Evolutionary conservation across 768 basidiomycete species (phyloP).

Genomic region (Crassisporium funariophilum): DNA sequence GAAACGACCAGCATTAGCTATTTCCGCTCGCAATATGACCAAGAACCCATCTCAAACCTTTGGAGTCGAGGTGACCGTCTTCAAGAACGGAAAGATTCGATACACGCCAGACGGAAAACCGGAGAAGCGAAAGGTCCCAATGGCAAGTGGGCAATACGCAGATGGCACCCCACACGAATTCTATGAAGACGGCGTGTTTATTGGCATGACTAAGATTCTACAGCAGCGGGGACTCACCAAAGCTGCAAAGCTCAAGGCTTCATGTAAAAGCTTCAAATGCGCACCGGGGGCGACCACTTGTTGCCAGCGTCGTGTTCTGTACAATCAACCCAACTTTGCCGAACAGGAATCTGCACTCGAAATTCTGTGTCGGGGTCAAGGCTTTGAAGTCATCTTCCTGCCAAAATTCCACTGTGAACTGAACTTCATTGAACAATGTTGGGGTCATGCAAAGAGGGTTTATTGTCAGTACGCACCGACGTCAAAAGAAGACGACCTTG

Average conservation of each 20-base stretch:
- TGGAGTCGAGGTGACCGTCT: conserved; percentile 16
- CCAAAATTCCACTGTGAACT: conserved; percentile 33
- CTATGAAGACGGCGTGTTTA: conserved; percentile 36
- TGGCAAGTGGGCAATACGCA: conserved; percentile 28
- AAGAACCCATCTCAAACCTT: conserved; percentile 25
- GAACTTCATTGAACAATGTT: conserved; percentile 36
- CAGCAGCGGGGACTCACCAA: conserved; percentile 24
- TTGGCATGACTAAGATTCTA: conserved; percentile 36
- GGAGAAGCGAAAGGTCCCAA: conserved; percentile 27
- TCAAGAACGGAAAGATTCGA: conserved; percentile 21
- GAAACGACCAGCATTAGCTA: conserved; percentile 26
- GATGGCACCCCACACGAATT: conserved; percentile 28
- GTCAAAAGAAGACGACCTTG: conserved; percentile 7
- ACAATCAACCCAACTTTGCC: conserved; percentile 41
- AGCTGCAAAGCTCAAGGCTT: conserved; percentile 22
- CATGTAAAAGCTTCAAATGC: conserved; percentile 34
- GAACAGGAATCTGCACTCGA: conserved; percentile 34
- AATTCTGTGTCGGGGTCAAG: conserved; percentile 18
- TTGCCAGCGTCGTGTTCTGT: conserved; percentile 37
- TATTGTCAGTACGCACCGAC: no score
- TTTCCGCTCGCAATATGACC: conserved; percentile 35
- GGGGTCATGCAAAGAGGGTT: no score
- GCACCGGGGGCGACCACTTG: conserved; percentile 18
- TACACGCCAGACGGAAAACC: conserved; percentile 24
- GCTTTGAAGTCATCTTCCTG: conserved; percentile 14